Evolutionary conservation across 306 rosid species (phyloP), one percentile per base, ranked within the genome.

Genomic region (Glycine soja): DNA sequence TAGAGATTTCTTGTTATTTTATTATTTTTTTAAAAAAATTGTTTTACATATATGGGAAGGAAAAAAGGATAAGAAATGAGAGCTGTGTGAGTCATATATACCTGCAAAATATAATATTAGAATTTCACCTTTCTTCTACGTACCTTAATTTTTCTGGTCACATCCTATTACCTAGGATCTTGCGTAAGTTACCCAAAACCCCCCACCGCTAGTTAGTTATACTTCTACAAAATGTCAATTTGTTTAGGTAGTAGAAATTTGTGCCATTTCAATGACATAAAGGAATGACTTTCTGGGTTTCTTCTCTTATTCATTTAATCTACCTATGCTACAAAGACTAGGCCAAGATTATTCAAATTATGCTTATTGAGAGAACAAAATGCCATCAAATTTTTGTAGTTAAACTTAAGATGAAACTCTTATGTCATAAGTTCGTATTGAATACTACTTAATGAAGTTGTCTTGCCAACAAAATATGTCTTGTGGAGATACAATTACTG

Each of bases 81-180:
- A 36, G 45, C 70, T 46, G 9, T 46, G 9, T 74, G 30, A 53
- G 18, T 8, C 11, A 72, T 89, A 18, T 68, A 52, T 89, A 94
- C 98, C 98, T 94, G 98, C 70, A 94, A 91, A 87, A n/a, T n/a
- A n/a, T n/a, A n/a, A n/a, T n/a, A n/a, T n/a, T n/a, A n/a, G n/a
- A n/a, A n/a, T n/a, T n/a, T n/a, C n/a, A n/a, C n/a, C n/a, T n/a
- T n/a, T n/a, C n/a, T n/a, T n/a, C n/a, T n/a, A n/a, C n/a, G n/a
- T n/a, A n/a, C n/a, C n/a, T n/a, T n/a, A n/a, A n/a, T n/a, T n/a
- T n/a, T n/a, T n/a, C n/a, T n/a, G n/a, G n/a, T n/a, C n/a, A n/a
- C n/a, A n/a, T n/a, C n/a, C n/a, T n/a, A n/a, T n/a, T n/a, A 40
- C 43, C 7, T 40, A 40, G 6, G 5, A 40, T 4, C 43, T 40